These are phyloP conservation scores for Zoysia japonica DNA, from an alignment of 176 grass and related monocot species.

Conservation along the genomic window DNA sequence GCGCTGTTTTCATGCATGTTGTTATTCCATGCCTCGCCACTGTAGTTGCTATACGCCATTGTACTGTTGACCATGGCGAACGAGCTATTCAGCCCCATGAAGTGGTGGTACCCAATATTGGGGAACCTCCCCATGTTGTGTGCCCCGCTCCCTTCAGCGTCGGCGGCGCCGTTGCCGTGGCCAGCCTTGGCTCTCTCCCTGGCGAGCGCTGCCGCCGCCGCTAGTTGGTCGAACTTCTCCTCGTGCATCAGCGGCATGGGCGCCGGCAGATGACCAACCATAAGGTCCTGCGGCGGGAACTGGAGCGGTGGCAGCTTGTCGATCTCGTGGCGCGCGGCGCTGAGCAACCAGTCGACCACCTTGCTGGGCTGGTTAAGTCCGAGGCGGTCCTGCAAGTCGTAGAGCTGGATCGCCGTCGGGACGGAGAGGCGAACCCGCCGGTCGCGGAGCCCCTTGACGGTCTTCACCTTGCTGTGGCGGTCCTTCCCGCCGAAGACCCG, in stretches of 20 bases:
- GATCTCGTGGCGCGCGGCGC: conserved; percentile 88
- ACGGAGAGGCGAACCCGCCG: conserved; percentile 84
- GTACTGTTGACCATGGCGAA: conserved; percentile 38
- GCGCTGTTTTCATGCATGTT: conserved; percentile 27
- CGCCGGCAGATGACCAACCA: conserved; percentile 3
- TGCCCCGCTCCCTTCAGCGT: neutral
- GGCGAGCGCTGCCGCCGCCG: neutral
- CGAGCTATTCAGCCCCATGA: conserved; percentile 53
- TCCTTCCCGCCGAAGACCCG: conserved; percentile 93
- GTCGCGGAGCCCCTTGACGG: conserved; percentile 81
- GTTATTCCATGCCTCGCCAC: conserved; percentile 60
- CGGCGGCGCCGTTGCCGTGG: neutral
- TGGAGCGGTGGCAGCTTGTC: conserved; percentile 90
- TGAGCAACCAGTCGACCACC: conserved; percentile 92
- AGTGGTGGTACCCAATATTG: conserved; percentile 41
- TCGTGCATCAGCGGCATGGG: conserved; percentile 29
- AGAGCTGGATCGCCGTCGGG: conserved; percentile 88
- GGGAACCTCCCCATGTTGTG: conserved; percentile 30
- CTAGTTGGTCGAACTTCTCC: conserved; percentile 30
- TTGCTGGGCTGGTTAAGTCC: conserved; percentile 96
- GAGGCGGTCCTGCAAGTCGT: conserved; percentile 92
- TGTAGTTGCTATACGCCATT: conserved; percentile 37
- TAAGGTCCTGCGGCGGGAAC: conserved; percentile 58
- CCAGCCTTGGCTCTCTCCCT: conserved; percentile 4
- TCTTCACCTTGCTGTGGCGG: conserved; percentile 94